Evolutionary conservation across 1,284 basidiomycete genomes (phyloP), one percentile per base, ranked within the genome.

Genomic region (Austroboletus rostrupii): DNA sequence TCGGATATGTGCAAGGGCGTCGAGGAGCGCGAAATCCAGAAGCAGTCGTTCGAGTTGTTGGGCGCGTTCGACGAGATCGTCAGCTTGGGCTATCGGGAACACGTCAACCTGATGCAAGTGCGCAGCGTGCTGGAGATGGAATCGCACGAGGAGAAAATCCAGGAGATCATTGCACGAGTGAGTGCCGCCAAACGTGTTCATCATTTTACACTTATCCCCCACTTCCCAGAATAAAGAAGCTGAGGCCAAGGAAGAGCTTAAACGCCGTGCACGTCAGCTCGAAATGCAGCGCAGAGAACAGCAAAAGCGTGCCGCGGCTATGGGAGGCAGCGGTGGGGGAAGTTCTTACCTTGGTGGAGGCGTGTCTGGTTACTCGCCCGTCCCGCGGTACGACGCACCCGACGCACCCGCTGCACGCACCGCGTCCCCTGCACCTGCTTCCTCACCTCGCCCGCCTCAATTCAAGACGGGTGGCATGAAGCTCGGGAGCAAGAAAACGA

Each of bases 111-210:
- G 43, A 83, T 89, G 69, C 95, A 98, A 70, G 91, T 99, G 41
- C 77, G 92, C 59, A 96, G 80, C 62, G 85, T 97, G 36, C 73
- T 99, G 58, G 97, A 98, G 77, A 98, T 97, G 87, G 97, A 99
- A 75, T 92, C 88, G 71, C 97, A 99, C 72, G 97, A 99, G 70
- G 97, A 99, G 74, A 98, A 97, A 77, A 98, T 99, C 57, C 95
- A 99, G 68, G 97, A 99, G 63, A 99, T 99, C 69, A 99, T 99
- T 61, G 91, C 94, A 19, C 79, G 90, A 68, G 91, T 92, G 63
- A 53, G 85, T 72, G 20, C 31, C 43, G 6, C 28, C 41, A 28
- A 36, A 17, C n/a, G 35, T n/a, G 13, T 9, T n/a, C 14, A 14
- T 35, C n/a, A 13, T 33, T 35, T 9, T 9, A 14, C n/a, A 14